Percentiles rank a stretch among this genome's conserved stretches.
Evolutionary conservation across 75 land plant genomes (phyloP).

Genomic region (Pinus tabuliformis): DNA sequence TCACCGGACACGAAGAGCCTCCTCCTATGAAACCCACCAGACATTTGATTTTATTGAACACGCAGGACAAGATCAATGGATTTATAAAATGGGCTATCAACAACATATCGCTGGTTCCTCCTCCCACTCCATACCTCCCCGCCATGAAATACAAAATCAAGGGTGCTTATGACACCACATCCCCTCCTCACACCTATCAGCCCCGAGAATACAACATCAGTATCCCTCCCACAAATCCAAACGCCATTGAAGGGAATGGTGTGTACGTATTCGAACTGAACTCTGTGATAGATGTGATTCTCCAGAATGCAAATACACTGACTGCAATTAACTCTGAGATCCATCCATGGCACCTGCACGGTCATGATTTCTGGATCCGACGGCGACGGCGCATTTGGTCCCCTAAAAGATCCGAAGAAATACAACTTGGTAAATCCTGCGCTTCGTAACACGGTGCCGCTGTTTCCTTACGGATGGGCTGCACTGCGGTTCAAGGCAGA

Average conservation of each 20-base stretch:
- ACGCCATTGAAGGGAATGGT: background rate
- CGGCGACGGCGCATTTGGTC: no score
- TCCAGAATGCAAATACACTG: slow-evolving; percentile 30
- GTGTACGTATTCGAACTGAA: background rate
- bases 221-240: slow-evolving; percentile 1
- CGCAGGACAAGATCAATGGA: slow-evolving; percentile 61
- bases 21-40: no score
- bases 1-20: background rate
- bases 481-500: no score
- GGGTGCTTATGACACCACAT: background rate
- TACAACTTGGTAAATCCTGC: no score
- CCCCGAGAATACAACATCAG: background rate
- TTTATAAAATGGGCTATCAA: slow-evolving; percentile 47
- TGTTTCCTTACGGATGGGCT: no score
- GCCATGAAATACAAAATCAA: background rate
- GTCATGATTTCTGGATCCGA: no score
- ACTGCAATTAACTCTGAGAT: slow-evolving; percentile 58
- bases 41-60: slow-evolving; percentile 14
- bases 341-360: slow-evolving; percentile 14
- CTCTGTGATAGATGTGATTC: no score
- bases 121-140: background rate
- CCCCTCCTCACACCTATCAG: background rate
- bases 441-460: slow-evolving; percentile 55
- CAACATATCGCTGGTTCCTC: slow-evolving; percentile 16
- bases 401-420: no score